These are phyloP conservation scores for Blastobotrys terrestris DNA, from an alignment of 805 yeast species.

Conservation along the genomic window DNA sequence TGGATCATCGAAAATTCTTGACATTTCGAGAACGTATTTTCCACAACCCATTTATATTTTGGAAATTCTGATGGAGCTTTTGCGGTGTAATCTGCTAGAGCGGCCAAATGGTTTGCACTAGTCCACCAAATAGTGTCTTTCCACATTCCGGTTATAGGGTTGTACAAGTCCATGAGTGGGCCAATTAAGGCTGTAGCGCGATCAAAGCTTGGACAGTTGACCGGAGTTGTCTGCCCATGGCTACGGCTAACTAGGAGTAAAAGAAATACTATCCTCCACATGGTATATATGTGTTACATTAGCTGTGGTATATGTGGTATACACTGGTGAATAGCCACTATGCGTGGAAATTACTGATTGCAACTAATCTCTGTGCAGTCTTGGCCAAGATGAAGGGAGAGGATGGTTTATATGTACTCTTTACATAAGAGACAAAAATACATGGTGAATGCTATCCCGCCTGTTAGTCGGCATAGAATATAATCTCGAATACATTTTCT, in stretches of 20 bases:
- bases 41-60: background rate
- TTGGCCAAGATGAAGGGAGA: no score
- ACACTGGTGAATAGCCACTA: no score
- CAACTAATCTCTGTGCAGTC: no score
- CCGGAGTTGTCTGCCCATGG: background rate
- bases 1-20: background rate
- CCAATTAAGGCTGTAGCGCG: background rate
- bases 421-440: no score
- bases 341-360: no score
- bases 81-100: background rate
- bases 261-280: background rate
- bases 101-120: conserved; percentile 1
- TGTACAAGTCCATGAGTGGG: background rate
- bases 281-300: background rate
- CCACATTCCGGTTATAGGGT: background rate
- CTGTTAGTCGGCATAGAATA: no score
- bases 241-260: background rate
- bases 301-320: no score
- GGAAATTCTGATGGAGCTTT: background rate
- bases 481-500: no score
- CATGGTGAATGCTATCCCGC: no score
- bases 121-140: conserved; percentile 5
- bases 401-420: no score
- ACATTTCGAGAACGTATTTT: conserved; percentile 5
- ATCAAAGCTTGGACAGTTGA: background rate